Conservation (phyloP, 441 rosid genomes). For the Viola pubescens region DNA sequence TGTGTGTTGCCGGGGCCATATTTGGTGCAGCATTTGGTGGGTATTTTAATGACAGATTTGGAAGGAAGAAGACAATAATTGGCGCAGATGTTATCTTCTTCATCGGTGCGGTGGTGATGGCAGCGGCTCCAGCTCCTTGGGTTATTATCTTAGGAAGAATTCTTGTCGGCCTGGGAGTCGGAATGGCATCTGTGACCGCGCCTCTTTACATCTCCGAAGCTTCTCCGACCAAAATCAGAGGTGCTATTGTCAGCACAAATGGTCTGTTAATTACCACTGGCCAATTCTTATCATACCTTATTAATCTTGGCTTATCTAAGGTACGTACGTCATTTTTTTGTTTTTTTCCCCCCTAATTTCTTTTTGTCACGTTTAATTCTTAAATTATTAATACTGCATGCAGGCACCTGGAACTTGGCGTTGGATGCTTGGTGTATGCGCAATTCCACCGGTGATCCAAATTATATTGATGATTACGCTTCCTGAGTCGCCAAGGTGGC, state of each 20-base stretch:
- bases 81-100: constrained; percentile 62
- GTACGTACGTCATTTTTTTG: constrained; percentile 19
- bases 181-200: constrained; percentile 90
- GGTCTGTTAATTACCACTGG: constrained; percentile 73
- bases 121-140: constrained; percentile 62
- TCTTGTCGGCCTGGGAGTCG: constrained; percentile 78
- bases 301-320: constrained; percentile 69
- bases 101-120: constrained; percentile 63
- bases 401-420: constrained; percentile 71
- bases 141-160: constrained; percentile 59
- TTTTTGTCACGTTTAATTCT: not conserved
- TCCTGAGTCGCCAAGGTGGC: constrained; percentile 92
- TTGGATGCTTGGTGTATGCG: constrained; percentile 89
- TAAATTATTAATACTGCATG: constrained; percentile 1
- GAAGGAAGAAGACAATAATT: constrained; percentile 54
- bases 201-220: constrained; percentile 85
- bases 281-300: constrained; percentile 66
- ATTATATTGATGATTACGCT: constrained; percentile 54
- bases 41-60: constrained; percentile 63
- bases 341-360: not conserved
- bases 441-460: constrained; percentile 59
- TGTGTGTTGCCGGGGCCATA: constrained; percentile 81
- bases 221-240: constrained; percentile 75
- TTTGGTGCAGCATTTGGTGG: constrained; percentile 82
- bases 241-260: constrained; percentile 74